Conservation (phyloP, 2,329 filamentous ascomycete genomes). For the Arthrobotrys entomopaga region DNA sequence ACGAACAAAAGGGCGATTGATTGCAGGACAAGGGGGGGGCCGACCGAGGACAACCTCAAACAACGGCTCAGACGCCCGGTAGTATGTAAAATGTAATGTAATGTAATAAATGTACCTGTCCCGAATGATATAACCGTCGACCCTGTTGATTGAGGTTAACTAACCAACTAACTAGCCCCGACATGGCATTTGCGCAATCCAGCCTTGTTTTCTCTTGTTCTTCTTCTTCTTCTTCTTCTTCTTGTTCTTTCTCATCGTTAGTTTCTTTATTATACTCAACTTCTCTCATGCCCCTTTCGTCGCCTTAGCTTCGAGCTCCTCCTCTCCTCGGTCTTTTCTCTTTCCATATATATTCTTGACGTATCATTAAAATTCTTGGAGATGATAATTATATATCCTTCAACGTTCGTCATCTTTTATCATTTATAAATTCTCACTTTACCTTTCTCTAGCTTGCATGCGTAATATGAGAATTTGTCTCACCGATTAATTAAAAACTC, state of each 20-base stretch:
- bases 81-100: too few species aligned
- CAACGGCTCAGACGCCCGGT: conserved; percentile 39
- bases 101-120: conserved; percentile 19
- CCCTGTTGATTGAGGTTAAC: not conserved
- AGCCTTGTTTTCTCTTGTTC: conserved; percentile 47
- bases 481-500: not conserved
- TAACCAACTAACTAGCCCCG: conserved; percentile 11
- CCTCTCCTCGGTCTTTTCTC: not conserved
- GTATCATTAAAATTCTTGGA: too few species aligned
- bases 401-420: too few species aligned
- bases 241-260: not conserved
- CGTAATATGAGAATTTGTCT: too few species aligned
- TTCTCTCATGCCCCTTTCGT: conserved; percentile 46
- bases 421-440: conserved; percentile 3
- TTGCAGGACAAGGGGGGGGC: too few species aligned
- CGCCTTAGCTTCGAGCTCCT: conserved; percentile 15
- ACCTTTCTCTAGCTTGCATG: conserved; percentile 7
- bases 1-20: too few species aligned
- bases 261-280: not conserved
- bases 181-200: conserved; percentile 37
- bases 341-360: not conserved
- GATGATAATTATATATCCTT: too few species aligned
- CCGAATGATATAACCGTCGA: conserved; percentile 44
- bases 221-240: conserved; percentile 30
- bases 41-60: conserved; percentile 16